Base-by-base conservation (phyloP, 495 filamentous ascomycete species). In the Lasiosphaeriaceae sp. region DNA sequence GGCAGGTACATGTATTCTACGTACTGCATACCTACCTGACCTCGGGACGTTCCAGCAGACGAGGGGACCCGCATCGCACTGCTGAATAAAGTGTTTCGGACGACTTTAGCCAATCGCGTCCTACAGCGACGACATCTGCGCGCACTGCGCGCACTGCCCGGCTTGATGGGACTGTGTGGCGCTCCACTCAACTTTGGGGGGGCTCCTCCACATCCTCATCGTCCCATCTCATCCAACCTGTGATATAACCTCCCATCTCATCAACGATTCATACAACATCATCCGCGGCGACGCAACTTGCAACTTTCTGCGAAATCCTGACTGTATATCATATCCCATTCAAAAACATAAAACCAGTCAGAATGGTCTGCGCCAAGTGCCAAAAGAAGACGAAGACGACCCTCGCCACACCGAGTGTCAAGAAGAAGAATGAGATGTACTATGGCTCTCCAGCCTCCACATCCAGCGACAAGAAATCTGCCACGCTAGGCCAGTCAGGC, bases 381-480 rank as follows among this genome's bases (percentile, higher is more conserved):
- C 76, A 83, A 59, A 85, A 84, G 60, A 78, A 81, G 31, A 70
- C 79, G 50, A 83, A 85, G 46, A 88, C 86, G 20, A 76, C 83
- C 24, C 80, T 89, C 46, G 83, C 83, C 55, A 88, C 86, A 1
- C 86, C 86, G 0, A 79, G 77, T 31, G 86, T 89, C 61, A 88
- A 89, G 68, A 83, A 81, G 68, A 87, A 86, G 71, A 82, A 71
- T 66, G 86, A 89, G 37, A 83, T 88, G 77, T 89, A 89, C 74
- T 81, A 84, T 65, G 86, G 86, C 50, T 88, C 85, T 1, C 72
- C 83, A 2, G 76, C 77, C 24, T 73, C 67, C 2, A 57, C 69
- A 2, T 78, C 83, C n/a, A 64, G 57, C 43, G 65, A 61, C 1
- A 78, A 74, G 55, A 71, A 68, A 37, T 74, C 74, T 26, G 80